phyloP scores from a whole-genome alignment of 257 asterid genomes.

The Solanum paucissectum region DNA sequence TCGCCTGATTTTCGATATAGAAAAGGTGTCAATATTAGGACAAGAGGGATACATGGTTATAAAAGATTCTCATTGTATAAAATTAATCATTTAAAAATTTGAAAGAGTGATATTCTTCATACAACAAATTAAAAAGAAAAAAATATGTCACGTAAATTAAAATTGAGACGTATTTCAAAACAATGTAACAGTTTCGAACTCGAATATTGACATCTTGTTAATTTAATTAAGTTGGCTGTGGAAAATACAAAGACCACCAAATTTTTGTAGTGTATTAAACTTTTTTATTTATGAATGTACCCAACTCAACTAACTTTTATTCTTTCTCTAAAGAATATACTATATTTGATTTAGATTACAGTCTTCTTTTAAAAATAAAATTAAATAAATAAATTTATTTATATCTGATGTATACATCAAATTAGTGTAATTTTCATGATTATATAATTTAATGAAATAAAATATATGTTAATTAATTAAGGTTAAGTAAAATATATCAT shows the following conservation, averaged over 20 bases:
- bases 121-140: not conserved
- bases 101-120: not conserved
- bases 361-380: not conserved
- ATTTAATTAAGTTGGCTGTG: not conserved
- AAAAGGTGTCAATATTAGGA: not conserved
- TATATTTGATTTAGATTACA: not conserved
- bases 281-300: not conserved
- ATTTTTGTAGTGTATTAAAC: not conserved
- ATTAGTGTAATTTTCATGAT: not conserved
- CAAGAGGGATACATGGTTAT: not conserved
- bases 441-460: too few species aligned
- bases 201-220: not conserved
- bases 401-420: too few species aligned
- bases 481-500: not conserved
- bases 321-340: not conserved
- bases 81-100: not conserved
- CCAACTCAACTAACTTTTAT: not conserved
- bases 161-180: not conserved
- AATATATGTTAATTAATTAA: too few species aligned
- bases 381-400: too few species aligned
- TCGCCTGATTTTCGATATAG: rapidly evolving
- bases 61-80: not conserved
- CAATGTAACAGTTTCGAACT: not conserved
- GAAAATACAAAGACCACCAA: not conserved
- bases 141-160: not conserved